Percentiles rank a stretch among this genome's conserved stretches.
These are phyloP conservation scores for Sextonia rubra DNA, from an alignment of 164 flowering plant genomes.

Conservation along the genomic window DNA sequence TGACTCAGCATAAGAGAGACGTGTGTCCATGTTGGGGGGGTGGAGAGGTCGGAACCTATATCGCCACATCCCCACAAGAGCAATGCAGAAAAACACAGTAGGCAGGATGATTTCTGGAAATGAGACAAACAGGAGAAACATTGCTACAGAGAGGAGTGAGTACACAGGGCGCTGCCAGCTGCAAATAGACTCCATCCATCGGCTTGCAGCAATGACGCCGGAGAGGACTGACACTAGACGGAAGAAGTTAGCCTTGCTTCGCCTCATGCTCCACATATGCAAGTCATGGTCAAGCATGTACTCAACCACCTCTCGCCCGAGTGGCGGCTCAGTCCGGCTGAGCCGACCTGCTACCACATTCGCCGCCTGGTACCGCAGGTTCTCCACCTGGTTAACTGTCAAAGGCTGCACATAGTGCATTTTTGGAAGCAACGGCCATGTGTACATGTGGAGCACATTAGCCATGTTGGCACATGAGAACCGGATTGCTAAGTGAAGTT, in stretches of 20 bases:
- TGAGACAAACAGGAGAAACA: slow-evolving; percentile 13
- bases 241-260: slow-evolving; percentile 39
- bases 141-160: slow-evolving; percentile 16
- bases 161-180: slow-evolving; percentile 31
- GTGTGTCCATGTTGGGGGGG: slow-evolving; percentile 31
- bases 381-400: slow-evolving; percentile 30
- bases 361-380: slow-evolving; percentile 36
- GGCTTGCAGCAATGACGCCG: slow-evolving; percentile 14
- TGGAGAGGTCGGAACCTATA: slow-evolving; percentile 18
- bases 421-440: slow-evolving; percentile 36
- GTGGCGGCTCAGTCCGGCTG: slow-evolving; percentile 39
- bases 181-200: slow-evolving; percentile 26
- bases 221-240: slow-evolving; percentile 29
- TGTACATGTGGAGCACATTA: slow-evolving; percentile 31
- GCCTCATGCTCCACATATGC: slow-evolving; percentile 39
- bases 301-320: slow-evolving; percentile 40
- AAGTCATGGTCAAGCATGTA: slow-evolving; percentile 47
- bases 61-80: slow-evolving; percentile 22
- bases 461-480: slow-evolving; percentile 32
- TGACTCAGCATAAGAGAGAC: slow-evolving; percentile 25
- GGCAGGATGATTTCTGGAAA: slow-evolving; percentile 28
- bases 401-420: slow-evolving; percentile 45
- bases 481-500: slow-evolving; percentile 42
- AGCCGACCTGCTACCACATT: slow-evolving; percentile 29
- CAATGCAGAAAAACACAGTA: slow-evolving; percentile 11